Evolutionary conservation across 345 rosid species (phyloP).

Genomic region (Arabidopsis arenosa): DNA sequence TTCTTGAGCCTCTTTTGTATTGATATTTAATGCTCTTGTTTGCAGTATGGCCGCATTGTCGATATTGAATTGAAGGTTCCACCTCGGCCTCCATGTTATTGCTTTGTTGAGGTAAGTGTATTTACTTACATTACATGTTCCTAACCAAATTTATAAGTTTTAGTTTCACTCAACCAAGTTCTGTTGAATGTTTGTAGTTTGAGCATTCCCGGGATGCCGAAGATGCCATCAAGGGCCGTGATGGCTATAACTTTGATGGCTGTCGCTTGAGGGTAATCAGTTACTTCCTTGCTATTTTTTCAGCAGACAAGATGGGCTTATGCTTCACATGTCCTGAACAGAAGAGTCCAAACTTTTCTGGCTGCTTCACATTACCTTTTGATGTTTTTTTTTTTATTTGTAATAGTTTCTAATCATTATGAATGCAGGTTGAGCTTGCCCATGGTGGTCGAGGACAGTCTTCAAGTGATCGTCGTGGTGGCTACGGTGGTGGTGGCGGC

Average conservation of each 20-base stretch:
- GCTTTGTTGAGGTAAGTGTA: conserved; percentile 84
- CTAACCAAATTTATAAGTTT: not conserved
- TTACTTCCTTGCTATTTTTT: conserved; percentile 12
- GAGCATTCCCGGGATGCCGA: conserved; percentile 71
- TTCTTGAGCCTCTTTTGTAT: not conserved
- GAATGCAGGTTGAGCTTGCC: conserved; percentile 91
- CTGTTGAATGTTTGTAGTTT: conserved; percentile 51
- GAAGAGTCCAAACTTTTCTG: not conserved
- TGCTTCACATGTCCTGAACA: not conserved
- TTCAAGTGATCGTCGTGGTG: conserved; percentile 76
- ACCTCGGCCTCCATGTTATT: conserved; percentile 93
- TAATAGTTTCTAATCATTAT: conserved; percentile 29
- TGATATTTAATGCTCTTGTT: conserved; percentile 2
- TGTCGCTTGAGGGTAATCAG: conserved; percentile 65
- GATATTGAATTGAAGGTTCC: conserved; percentile 96
- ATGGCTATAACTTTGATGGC: conserved; percentile 84
- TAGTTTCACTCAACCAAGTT: conserved; percentile 14
- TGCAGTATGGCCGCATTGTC: conserved; percentile 86
- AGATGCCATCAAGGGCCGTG: conserved; percentile 84
- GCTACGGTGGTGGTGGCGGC: conserved; percentile 48
- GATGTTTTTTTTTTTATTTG: not conserved
- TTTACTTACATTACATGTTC: not conserved
- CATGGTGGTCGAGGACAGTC: conserved; percentile 96
- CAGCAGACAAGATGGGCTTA: not conserved
- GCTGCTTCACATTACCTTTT: conserved; percentile 10